Conservation (phyloP, 208 protist species). For the Zelonia costaricensis region DNA sequence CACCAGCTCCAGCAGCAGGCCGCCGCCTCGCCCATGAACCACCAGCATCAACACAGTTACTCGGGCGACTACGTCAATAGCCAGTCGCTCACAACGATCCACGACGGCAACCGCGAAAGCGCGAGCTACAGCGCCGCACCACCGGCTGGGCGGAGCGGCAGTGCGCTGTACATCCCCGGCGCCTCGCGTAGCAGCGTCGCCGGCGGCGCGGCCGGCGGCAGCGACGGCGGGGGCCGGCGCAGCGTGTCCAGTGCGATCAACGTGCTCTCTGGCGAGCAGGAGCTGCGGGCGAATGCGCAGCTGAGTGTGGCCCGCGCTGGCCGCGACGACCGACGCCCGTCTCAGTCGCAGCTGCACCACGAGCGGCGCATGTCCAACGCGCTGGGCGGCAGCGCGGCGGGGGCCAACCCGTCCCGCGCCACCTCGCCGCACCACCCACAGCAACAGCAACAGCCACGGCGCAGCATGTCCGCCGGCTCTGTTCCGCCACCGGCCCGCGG, state of each 20-base stretch:
- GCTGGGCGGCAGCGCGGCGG: background rate
- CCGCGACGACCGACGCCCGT: conserved; percentile 3
- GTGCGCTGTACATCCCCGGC: background rate
- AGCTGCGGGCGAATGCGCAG: conserved; percentile 33
- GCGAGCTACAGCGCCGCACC: background rate
- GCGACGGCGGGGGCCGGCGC: conserved; percentile 11
- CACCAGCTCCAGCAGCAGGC: conserved; percentile 18
- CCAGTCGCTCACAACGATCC: background rate
- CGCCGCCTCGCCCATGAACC: too few species aligned
- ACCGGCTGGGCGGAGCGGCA: background rate
- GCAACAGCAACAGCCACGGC: conserved; percentile 5
- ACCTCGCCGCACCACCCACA: background rate
- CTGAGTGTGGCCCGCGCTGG: background rate
- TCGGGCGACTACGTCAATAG: conserved; percentile 2
- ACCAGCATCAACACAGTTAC: conserved; percentile 11
- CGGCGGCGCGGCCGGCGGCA: conserved; percentile 12
- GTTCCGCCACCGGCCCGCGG: background rate
- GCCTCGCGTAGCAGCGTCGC: conserved; percentile 1
- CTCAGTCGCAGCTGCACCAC: conserved; percentile 1
- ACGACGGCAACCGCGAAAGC: background rate
- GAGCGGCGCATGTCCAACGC: conserved; percentile 7
- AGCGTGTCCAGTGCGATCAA: conserved; percentile 41
- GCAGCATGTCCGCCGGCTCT: conserved; percentile 14
- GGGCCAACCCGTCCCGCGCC: conserved; percentile 3
- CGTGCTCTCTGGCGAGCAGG: conserved; percentile 36